Conservation (phyloP, 768 basidiomycete genomes). For the Baorangia bicolor region DNA sequence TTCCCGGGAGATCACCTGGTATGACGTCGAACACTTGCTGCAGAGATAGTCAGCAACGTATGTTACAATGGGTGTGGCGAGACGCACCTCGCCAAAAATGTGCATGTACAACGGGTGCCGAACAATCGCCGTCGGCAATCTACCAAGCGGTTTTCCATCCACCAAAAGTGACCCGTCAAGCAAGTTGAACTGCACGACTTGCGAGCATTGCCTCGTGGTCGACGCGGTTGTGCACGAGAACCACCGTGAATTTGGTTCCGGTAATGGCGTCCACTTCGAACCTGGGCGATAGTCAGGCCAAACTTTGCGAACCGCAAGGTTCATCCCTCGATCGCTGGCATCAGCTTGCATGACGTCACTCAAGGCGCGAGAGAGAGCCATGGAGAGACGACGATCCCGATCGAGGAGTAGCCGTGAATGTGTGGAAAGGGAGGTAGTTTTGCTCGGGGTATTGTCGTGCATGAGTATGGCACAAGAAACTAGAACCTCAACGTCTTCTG, state of each 20-base stretch:
- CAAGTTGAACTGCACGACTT: slow-evolving; percentile 40
- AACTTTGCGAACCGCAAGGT: slow-evolving; percentile 28
- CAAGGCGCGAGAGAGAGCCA: slow-evolving; percentile 25
- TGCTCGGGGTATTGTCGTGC: slow-evolving; percentile 30
- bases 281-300: slow-evolving; percentile 33
- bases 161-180: slow-evolving; percentile 42
- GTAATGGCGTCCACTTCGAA: slow-evolving; percentile 24
- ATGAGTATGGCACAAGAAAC: slow-evolving; percentile 35
- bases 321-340: slow-evolving; percentile 20
- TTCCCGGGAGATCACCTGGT: background rate
- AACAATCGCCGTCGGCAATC: slow-evolving; percentile 36
- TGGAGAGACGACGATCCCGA: slow-evolving; percentile 34
- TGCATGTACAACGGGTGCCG: slow-evolving; percentile 34
- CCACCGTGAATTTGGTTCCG: slow-evolving; percentile 29
- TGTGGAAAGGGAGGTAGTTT: background rate
- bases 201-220: slow-evolving; percentile 9
- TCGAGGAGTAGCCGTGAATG: slow-evolving; percentile 26
- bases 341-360: slow-evolving; percentile 7
- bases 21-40: slow-evolving; percentile 1
- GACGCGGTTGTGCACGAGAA: slow-evolving; percentile 22
- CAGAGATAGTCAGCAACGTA: background rate
- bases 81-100: slow-evolving; percentile 38
- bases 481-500: slow-evolving; percentile 28
- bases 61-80: rapidly evolving
- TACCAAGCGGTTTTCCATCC: slow-evolving; percentile 39